Evolutionary conservation across 257 asterid genomes (phyloP).

Genomic region (Leonotis leonurus): DNA sequence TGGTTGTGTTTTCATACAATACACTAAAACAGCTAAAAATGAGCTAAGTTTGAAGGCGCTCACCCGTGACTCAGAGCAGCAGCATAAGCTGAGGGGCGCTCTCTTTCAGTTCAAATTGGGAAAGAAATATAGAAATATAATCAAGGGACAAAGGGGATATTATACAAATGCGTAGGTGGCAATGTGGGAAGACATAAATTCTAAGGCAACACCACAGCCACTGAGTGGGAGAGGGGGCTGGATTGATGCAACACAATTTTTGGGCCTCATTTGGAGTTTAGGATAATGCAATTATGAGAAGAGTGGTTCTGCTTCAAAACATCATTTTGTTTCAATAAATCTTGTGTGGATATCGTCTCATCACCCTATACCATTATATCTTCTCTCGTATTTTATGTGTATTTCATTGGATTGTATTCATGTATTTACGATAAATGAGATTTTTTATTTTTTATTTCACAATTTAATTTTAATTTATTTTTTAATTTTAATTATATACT

Average conservation of each 20-base stretch:
- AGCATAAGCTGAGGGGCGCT: not conserved
- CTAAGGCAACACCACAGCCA: slow-evolving; percentile 29
- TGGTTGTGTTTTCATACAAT: not conserved
- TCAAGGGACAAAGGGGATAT: slow-evolving; percentile 16
- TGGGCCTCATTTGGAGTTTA: slow-evolving; percentile 23
- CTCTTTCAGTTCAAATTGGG: slow-evolving; percentile 1
- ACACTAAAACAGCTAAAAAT: not conserved
- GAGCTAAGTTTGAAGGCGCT: slow-evolving; percentile 10
- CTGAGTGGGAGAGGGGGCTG: slow-evolving; percentile 19
- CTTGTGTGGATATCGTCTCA: slow-evolving; percentile 6
- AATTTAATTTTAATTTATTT: too few relatives aligned
- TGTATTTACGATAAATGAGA: too few relatives aligned
- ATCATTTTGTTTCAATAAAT: not conserved
- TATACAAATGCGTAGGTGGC: slow-evolving; percentile 21
- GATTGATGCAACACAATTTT: slow-evolving; percentile 13
- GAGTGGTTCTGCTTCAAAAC: slow-evolving; percentile 28
- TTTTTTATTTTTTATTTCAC: too few relatives aligned
- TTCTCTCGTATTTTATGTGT: too few relatives aligned
- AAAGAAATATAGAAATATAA: not conserved
- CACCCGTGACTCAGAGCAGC: slow-evolving; percentile 16
- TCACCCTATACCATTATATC: not conserved
- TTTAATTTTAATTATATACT: too few relatives aligned
- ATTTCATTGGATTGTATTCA: not conserved
- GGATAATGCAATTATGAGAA: slow-evolving; percentile 19
- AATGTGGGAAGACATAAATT: slow-evolving; percentile 22